Base-by-base conservation (phyloP, 1,139 yeast species). In the Wickerhamomyces sp. region DNA sequence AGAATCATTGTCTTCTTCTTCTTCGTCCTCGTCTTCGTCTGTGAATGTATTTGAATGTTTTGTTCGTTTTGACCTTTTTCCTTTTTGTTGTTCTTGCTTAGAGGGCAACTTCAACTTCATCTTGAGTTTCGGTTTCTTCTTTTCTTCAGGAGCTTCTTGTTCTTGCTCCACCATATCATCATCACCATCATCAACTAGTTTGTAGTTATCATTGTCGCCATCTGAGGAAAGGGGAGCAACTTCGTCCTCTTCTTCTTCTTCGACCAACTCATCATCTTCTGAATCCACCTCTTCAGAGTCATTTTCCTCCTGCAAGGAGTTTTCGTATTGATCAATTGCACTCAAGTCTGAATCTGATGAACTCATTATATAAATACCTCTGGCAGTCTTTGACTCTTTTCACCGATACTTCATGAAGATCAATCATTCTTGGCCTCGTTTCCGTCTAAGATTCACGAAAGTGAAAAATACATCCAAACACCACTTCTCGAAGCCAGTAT, bases 121-220 rank as follows among this genome's bases (percentile, higher is more conserved):
- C 34, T 49, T 57, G 15, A 53, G 43, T 39, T 48, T 46, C 8
- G 50, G 43, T 27, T 48, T 46, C 26, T 42, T 39, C 29, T 39
- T 37, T 18, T 37, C 41, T n/a, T 48, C 46, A 14, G 48, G 47
- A 4, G 46, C 45, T 30, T 50, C 56, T 18, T 52, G 54, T 4
- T 48, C 56, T 5, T 46, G 53, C 32, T 52, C 57, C 3, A 53
- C 58, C 23, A 18, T 18, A 7, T 47, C 59, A 1, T 54, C 57
- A 32, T 53, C 65, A 35, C 61, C 61, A n/a, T 60, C 63, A 9
- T 54, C 57, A 9, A 53, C 60, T 64, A 34, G 49, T 48, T 26
- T 29, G 13, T 29, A 29, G 31, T 54, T 51, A 37, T 48, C 44
- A 15, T 48, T 47, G 29, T 49, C 54, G 10, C 50, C 56, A n/a